Evolutionary conservation across 306 rosid species (phyloP).

Genomic region (Cucurbita moschata): DNA sequence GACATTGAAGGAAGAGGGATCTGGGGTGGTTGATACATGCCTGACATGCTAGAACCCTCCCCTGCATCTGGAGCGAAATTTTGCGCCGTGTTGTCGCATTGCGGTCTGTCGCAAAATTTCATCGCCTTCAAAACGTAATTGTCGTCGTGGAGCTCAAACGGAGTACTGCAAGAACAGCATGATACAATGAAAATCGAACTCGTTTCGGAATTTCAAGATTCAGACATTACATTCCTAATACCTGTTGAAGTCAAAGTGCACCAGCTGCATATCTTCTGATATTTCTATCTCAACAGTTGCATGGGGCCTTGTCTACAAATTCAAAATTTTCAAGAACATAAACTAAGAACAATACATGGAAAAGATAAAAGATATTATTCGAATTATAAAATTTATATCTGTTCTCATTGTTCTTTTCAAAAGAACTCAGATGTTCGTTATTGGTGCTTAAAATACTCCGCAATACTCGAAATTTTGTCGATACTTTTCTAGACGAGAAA

Average conservation of each 20-base stretch:
- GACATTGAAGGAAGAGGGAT: conserved; percentile 29
- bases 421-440: neutral
- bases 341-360: neutral
- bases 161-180: conserved; percentile 43
- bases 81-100: conserved; percentile 26
- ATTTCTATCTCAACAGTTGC: conserved; percentile 98
- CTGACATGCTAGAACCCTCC: conserved; percentile 64
- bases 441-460: neutral
- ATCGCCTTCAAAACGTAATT: conserved; percentile 81
- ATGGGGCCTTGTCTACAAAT: conserved; percentile 77
- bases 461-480: neutral
- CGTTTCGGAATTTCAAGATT: neutral
- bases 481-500: neutral
- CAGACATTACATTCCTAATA: neutral
- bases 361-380: neutral
- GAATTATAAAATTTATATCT: neutral
- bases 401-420: neutral
- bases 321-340: neutral
- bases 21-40: conserved; percentile 39
- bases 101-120: conserved; percentile 61
- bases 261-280: conserved; percentile 98
- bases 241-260: conserved; percentile 98
- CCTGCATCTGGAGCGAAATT: conserved; percentile 42
- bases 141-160: conserved; percentile 96
- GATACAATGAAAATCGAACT: neutral